Percentiles rank a stretch among this genome's conserved stretches.
Evolutionary conservation across 352 stramenopile species (phyloP).

Genomic region (Globisporangium iwayamae): DNA sequence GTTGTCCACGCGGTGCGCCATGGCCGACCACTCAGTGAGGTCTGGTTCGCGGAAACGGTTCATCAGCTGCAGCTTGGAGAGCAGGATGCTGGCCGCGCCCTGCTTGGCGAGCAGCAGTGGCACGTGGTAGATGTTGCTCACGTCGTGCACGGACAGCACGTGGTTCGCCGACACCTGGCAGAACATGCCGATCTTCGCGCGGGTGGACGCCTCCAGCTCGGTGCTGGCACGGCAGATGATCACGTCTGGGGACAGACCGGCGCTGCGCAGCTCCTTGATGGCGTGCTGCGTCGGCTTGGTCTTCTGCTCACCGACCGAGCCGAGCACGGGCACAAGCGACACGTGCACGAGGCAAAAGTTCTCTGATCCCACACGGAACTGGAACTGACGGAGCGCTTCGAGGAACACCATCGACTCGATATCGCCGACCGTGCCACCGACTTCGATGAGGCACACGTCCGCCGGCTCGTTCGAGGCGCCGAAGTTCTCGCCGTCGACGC

Average conservation of each 20-base stretch:
- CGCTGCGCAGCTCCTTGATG: constrained; percentile 96
- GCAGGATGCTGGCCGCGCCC: constrained; percentile 91
- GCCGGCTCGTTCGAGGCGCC: constrained; percentile 43
- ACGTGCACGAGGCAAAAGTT: constrained; percentile 99
- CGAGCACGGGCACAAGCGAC: constrained; percentile 97
- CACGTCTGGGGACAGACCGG: constrained; percentile 95
- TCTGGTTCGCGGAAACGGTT: constrained; percentile 76
- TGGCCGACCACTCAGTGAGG: constrained; percentile 79
- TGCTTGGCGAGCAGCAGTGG: constrained; percentile 97
- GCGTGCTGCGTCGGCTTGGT: constrained; percentile 99
- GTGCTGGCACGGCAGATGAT: constrained; percentile 96
- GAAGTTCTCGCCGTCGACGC: constrained; percentile 70
- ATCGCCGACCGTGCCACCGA: constrained; percentile 99
- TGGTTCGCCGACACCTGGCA: constrained; percentile 94
- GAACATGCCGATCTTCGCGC: constrained; percentile 98
- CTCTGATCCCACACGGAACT: constrained; percentile 96
- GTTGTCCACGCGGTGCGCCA: constrained; percentile 93
- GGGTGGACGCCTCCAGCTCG: constrained; percentile 91
- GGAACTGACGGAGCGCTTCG: constrained; percentile 98
- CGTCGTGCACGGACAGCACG: constrained; percentile 98
- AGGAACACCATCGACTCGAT: constrained; percentile 99
- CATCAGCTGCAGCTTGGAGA: constrained; percentile 92
- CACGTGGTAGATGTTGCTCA: constrained; percentile 99
- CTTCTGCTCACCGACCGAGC: constrained; percentile 99
- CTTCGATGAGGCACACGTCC: constrained; percentile 99